These are phyloP conservation scores for Theileria sp. DNA, from an alignment of 169 alveolate species.

Conservation along the genomic window DNA sequence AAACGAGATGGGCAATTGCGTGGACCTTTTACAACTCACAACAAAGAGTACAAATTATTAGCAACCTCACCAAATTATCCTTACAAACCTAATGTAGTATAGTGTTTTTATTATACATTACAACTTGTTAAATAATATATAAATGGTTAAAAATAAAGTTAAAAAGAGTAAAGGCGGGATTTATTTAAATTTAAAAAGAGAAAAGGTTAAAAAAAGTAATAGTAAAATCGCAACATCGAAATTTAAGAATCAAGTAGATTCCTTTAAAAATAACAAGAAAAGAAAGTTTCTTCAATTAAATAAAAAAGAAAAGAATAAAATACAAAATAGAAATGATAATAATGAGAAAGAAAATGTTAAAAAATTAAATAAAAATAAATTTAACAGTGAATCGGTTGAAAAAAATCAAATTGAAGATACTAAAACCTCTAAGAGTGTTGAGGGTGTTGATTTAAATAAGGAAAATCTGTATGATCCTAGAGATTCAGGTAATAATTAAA, in stretches of 20 bases:
- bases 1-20: constrained; percentile 74
- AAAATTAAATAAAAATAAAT: neutral
- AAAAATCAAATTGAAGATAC: neutral
- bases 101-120: neutral
- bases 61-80: constrained; percentile 5
- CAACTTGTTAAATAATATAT: neutral
- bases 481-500: neutral
- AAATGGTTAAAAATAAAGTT: neutral
- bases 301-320: constrained; percentile 23
- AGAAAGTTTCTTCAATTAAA: neutral
- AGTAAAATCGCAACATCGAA: neutral
- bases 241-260: neutral
- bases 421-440: neutral
- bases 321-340: neutral
- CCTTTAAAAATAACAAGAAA: constrained; percentile 1
- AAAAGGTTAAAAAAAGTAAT: neutral
- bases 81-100: neutral
- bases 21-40: constrained; percentile 74
- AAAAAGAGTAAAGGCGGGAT: constrained; percentile 1
- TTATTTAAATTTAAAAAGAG: neutral
- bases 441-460: neutral
- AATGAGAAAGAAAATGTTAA: neutral
- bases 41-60: constrained; percentile 52
- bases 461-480: neutral
- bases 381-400: constrained; percentile 8